A percentile compares a stretch with the other conserved stretches of the same genome.
Evolutionary conservation across 768 basidiomycete genomes (phyloP).

Genomic region (Russula ochroleuca): DNA sequence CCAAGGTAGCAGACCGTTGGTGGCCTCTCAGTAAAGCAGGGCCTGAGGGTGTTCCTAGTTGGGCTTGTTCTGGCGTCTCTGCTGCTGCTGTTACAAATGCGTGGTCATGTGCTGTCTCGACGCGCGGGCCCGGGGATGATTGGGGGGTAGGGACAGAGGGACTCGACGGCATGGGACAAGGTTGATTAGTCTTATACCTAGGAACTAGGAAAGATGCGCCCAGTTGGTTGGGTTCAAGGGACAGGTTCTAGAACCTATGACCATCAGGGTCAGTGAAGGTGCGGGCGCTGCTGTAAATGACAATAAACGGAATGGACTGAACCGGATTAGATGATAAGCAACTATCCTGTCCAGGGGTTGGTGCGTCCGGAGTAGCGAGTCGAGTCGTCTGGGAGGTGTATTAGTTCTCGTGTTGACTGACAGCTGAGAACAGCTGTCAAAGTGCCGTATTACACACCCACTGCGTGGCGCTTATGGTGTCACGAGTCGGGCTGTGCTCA

Average conservation of each 20-base stretch:
- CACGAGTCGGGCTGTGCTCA: conserved; percentile 9
- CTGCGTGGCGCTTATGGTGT: neutral
- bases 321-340: neutral
- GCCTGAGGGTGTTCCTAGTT: neutral
- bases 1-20: conserved; percentile 7
- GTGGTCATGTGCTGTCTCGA: conserved; percentile 4
- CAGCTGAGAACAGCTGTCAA: neutral
- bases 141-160: neutral
- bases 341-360: neutral
- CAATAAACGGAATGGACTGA: neutral
- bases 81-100: neutral
- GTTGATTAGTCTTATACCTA: neutral
- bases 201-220: neutral
- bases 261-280: neutral
- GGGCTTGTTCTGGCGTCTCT: conserved; percentile 9
- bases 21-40: neutral
- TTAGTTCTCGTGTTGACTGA: conserved; percentile 2
- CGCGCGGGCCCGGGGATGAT: neutral
- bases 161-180: conserved; percentile 1
- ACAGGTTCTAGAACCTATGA: neutral
- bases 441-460: neutral
- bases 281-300: neutral
- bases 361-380: neutral
- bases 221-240: neutral
- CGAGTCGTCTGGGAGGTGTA: neutral